Percentiles rank a stretch among this genome's conserved stretches.
These are phyloP conservation scores for Solanum phureja DNA, from an alignment of 257 asterid species.

Conservation along the genomic window DNA sequence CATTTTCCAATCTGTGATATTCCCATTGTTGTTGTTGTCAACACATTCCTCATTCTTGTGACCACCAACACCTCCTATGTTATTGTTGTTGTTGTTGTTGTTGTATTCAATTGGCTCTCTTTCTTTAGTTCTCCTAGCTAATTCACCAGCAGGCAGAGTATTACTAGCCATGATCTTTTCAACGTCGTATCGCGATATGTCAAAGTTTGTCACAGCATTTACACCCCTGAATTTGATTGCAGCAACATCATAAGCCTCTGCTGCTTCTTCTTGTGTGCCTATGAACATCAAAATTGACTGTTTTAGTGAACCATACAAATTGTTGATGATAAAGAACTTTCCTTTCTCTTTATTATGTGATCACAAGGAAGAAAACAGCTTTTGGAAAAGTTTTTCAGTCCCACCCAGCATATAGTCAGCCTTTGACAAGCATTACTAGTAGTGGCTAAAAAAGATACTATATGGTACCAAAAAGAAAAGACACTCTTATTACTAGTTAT, in stretches of 20 bases:
- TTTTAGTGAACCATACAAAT: not conserved
- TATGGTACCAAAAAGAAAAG: not conserved
- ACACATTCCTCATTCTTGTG: not conserved
- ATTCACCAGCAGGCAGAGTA: constrained; percentile 26
- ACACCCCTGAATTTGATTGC: constrained; percentile 44
- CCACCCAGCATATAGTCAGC: constrained; percentile 8
- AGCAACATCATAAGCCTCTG: constrained; percentile 46
- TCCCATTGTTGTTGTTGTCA: not conserved
- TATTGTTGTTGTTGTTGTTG: not conserved
- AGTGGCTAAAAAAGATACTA: constrained; percentile 9
- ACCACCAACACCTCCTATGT: not conserved
- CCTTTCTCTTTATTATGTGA: constrained; percentile 2
- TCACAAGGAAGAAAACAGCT: constrained; percentile 10
- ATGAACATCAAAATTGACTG: not conserved
- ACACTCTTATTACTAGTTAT: not conserved
- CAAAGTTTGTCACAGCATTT: constrained; percentile 41
- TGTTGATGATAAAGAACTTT: not conserved
- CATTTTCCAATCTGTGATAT: constrained; percentile 24
- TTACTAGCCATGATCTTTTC: constrained; percentile 38
- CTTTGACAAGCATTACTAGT: constrained; percentile 14
- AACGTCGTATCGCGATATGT: constrained; percentile 29
- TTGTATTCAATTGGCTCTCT: constrained; percentile 8
- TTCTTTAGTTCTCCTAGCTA: constrained; percentile 34
- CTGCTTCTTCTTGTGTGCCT: constrained; percentile 53
- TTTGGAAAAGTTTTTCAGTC: constrained; percentile 7